Evolutionary conservation across 2,329 filamentous ascomycete species (phyloP).

Genomic region (Fusarium foetens): DNA sequence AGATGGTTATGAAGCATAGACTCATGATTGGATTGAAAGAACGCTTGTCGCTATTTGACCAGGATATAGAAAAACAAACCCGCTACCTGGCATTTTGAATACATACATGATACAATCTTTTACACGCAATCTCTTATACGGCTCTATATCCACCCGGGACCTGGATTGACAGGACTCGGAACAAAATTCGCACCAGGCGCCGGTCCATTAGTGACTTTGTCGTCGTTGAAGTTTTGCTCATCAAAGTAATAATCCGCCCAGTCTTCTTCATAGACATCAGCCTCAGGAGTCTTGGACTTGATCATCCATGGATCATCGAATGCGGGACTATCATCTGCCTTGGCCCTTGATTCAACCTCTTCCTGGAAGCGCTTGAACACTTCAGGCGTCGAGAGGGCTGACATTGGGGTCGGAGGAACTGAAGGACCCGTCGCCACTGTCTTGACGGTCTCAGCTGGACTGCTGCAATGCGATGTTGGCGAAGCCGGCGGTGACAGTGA

Average conservation of each 20-base stretch:
- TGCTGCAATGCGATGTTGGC: conserved; percentile 8
- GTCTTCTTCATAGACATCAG: conserved; percentile 41
- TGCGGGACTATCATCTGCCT: conserved; percentile 8
- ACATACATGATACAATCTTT: conserved; percentile 12
- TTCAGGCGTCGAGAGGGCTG: conserved; percentile 38
- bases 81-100: conserved; percentile 25
- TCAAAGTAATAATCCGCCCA: conserved; percentile 50
- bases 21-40: conserved; percentile 24
- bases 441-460: conserved; percentile 17
- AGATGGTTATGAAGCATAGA: conserved; percentile 31
- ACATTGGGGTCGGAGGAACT: conserved; percentile 32
- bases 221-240: conserved; percentile 34
- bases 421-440: conserved; percentile 10
- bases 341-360: conserved; percentile 11
- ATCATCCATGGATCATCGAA: conserved; percentile 30
- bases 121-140: neutral
- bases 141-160: conserved; percentile 40
- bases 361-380: conserved; percentile 36
- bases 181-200: conserved; percentile 24
- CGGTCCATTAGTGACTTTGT: neutral
- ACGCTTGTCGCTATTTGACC: conserved; percentile 26
- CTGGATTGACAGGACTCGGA: conserved; percentile 36
- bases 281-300: conserved; percentile 6
- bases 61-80: conserved; percentile 21
- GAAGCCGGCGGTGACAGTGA: conserved; percentile 27